Conservation (phyloP, 805 yeast genomes). For the Saturnispora galanensis region DNA sequence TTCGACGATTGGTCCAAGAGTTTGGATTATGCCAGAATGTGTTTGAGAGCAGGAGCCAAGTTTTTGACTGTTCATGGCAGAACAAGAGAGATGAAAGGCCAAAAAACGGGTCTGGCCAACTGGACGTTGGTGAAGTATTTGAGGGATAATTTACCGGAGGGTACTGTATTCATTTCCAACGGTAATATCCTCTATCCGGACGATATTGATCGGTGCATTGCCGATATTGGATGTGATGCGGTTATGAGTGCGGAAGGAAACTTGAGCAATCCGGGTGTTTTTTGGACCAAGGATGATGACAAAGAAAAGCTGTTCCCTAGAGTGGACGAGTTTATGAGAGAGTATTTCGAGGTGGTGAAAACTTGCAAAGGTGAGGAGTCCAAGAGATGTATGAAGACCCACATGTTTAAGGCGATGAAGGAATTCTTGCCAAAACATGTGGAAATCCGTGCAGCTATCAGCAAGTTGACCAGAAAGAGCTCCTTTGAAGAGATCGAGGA, state of each 20-base stretch:
- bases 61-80: slow-evolving; percentile 92
- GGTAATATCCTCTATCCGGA: slow-evolving; percentile 91
- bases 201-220: slow-evolving; percentile 64
- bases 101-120: slow-evolving; percentile 88
- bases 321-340: slow-evolving; percentile 73
- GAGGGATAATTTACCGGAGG: slow-evolving; percentile 65
- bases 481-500: slow-evolving; percentile 37
- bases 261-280: slow-evolving; percentile 86
- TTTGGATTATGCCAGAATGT: slow-evolving; percentile 79
- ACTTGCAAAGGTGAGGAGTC: slow-evolving; percentile 59
- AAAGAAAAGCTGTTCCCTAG: slow-evolving; percentile 68
- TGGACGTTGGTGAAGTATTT: slow-evolving; percentile 73
- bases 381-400: slow-evolving; percentile 78
- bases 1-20: slow-evolving; percentile 79
- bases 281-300: slow-evolving; percentile 46
- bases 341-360: slow-evolving; percentile 78
- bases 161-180: slow-evolving; percentile 85
- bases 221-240: slow-evolving; percentile 65
- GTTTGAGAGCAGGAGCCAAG: slow-evolving; percentile 89
- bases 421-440: slow-evolving; percentile 72
- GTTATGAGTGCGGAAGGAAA: slow-evolving; percentile 98
- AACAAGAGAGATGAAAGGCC: slow-evolving; percentile 96
- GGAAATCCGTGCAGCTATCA: slow-evolving; percentile 67
- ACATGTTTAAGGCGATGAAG: slow-evolving; percentile 76
- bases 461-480: slow-evolving; percentile 32